Evolutionary conservation across 2,329 filamentous ascomycete species (phyloP), one percentile per base, ranked within the genome.

Genomic region (Scolecobasidium constrictum): DNA sequence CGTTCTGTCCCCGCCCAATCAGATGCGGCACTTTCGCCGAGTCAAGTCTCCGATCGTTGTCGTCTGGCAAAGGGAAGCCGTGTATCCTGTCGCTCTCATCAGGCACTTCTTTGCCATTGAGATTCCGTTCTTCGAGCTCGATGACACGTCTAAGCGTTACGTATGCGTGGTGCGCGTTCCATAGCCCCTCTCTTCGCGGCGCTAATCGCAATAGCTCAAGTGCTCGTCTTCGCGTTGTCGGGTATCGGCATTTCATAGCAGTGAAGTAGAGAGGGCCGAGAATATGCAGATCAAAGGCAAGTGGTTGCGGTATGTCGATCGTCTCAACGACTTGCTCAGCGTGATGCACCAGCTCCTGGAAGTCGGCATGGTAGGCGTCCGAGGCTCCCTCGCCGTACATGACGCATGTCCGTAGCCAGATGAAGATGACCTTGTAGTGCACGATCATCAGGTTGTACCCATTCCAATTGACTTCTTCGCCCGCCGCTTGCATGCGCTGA

Each of bases 241-340:
- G 36, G 16, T 39, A 17, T 15, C 42, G 42, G 17, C 42, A 44
- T 41, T 44, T 44, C n/a, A 39, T 12, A 17, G 42, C 36, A n/a
- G 28, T 35, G n/a, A 22, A 40, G 19, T 43, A 39, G 7, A 44
- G 13, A 4, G 42, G 42, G 7, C 19, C 16, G 15, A 34, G 16
- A 4, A 40, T 33, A 7, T 34, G n/a, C 2, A 40, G 13, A 11
- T 40, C 36, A 22, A 44, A 44, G 5, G 42, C 39, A 18, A 44
- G 7, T 11, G n/a, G 13, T 42, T 17, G 18, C 12, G 39, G 18
- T 16, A 5, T 34, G 5, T 15, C 28, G 2, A 3, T 6, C 15
- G 7, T 3, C 11, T 23, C 33, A 4, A 19, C n/a, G 3, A 43
- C 13, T 20, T 40, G 15, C 20, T 35, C 19, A 3, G 26, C 36